Conservation (phyloP, 163 green algal species). For the Scenedesmus sp. region DNA sequence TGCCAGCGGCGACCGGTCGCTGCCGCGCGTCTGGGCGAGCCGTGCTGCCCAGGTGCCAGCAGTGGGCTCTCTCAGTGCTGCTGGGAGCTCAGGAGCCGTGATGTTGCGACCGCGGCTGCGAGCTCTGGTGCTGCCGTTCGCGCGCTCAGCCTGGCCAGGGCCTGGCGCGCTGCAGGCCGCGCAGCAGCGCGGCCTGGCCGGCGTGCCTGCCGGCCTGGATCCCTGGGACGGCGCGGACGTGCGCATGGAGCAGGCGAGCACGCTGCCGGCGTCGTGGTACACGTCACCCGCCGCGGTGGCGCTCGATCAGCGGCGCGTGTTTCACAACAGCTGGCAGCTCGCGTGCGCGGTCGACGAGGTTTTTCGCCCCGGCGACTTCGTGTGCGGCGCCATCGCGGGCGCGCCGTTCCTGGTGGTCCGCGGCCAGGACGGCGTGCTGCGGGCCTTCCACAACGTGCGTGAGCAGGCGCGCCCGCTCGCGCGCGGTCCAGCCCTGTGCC, state of each 20-base stretch:
- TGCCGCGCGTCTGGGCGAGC: too few species aligned
- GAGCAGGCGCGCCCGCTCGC: neutral
- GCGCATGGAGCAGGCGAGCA: slow-evolving; percentile 34
- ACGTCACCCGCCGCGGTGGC: slow-evolving; percentile 10
- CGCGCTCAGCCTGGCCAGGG: too few species aligned
- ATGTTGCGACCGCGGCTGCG: too few species aligned
- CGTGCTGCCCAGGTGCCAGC: too few species aligned
- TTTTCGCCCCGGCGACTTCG: slow-evolving; percentile 42
- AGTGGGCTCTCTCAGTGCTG: too few species aligned
- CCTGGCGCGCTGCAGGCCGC: too few species aligned
- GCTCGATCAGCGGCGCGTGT: slow-evolving; percentile 41
- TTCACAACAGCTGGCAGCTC: slow-evolving; percentile 48
- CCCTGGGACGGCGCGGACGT: too few species aligned
- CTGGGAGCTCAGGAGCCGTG: too few species aligned
- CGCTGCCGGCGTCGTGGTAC: slow-evolving; percentile 52
- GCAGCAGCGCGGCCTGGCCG: too few species aligned
- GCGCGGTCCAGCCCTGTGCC: neutral
- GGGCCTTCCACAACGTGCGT: slow-evolving; percentile 68
- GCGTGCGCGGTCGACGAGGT: slow-evolving; percentile 2
- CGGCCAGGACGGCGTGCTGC: slow-evolving; percentile 43
- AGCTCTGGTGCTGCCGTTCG: too few species aligned
- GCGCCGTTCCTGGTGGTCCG: slow-evolving; percentile 44
- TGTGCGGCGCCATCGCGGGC: slow-evolving; percentile 44
- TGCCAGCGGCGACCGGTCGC: too few species aligned
- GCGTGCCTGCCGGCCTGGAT: too few species aligned